A percentile compares a stretch with the other conserved stretches of the same genome.
Conservation (phyloP, 768 basidiomycete species). For the Panellus pusillus region DNA sequence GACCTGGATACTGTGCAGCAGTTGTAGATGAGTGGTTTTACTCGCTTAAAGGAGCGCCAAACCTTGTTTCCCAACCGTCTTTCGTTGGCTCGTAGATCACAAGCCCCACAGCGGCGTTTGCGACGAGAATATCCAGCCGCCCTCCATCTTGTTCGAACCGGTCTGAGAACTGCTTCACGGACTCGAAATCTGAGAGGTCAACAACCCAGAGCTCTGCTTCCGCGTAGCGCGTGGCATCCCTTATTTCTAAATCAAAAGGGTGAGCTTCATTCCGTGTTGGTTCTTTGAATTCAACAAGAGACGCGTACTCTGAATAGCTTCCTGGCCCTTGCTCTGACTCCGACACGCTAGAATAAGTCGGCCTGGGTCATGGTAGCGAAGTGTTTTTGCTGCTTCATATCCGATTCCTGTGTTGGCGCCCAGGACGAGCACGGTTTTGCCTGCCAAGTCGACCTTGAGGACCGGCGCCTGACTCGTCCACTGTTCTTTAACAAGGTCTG, state of each 20-base stretch:
- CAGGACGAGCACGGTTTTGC: constrained; percentile 6
- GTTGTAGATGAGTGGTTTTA: background rate
- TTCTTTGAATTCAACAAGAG: no score
- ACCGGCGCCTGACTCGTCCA: background rate
- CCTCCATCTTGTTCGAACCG: constrained; percentile 20
- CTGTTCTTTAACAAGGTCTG: background rate
- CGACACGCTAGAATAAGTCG: constrained; percentile 10
- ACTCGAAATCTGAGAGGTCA: constrained; percentile 30
- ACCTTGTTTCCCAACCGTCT: constrained; percentile 8
- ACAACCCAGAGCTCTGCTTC: constrained; percentile 30
- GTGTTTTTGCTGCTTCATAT: constrained; percentile 11
- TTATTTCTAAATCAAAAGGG: constrained; percentile 22
- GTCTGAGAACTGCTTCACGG: constrained; percentile 29
- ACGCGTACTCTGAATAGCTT: constrained; percentile 3
- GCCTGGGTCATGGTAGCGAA: constrained; percentile 12
- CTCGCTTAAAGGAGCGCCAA: background rate
- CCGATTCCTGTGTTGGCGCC: constrained; percentile 12
- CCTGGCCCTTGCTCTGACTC: constrained; percentile 7
- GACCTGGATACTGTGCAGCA: constrained; percentile 29
- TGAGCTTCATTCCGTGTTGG: background rate
- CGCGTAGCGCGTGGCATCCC: constrained; percentile 22
- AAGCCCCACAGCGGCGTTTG: constrained; percentile 5
- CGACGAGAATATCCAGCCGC: constrained; percentile 13
- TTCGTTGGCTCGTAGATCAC: background rate
- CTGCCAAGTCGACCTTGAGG: constrained; percentile 1